Conservation (phyloP, 768 basidiomycete genomes). For the Panus rudis region DNA sequence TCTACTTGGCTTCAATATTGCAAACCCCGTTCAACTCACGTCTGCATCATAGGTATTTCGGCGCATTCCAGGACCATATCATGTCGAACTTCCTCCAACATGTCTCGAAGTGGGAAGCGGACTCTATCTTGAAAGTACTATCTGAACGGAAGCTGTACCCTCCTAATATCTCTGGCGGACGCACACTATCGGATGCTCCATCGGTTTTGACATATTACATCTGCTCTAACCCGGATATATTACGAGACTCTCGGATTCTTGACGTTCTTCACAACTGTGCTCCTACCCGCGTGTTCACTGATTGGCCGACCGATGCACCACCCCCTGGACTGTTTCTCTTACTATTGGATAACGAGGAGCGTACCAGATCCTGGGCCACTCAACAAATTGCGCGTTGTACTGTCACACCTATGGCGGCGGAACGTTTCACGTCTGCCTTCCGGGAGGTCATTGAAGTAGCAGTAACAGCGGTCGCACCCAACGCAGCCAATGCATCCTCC, state of each 20-base stretch:
- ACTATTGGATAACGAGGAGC: constrained; percentile 40
- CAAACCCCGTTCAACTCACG: constrained; percentile 13
- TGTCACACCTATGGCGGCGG: constrained; percentile 37
- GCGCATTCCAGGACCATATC: constrained; percentile 47
- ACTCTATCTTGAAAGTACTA: constrained; percentile 32
- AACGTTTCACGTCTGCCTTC: constrained; percentile 44
- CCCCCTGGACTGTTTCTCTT: constrained; percentile 58
- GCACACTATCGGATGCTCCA: constrained; percentile 35
- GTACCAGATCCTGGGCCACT: constrained; percentile 56
- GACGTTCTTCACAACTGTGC: constrained; percentile 30
- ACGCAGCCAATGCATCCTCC: constrained; percentile 1
- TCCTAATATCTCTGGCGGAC: constrained; percentile 16
- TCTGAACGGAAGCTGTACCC: no score
- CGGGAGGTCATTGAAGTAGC: constrained; percentile 36
- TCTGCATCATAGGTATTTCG: constrained; percentile 70
- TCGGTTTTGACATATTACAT: constrained; percentile 55
- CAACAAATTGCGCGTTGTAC: constrained; percentile 33
- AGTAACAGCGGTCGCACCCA: constrained; percentile 24
- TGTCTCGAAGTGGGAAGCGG: constrained; percentile 60
- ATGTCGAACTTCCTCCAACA: constrained; percentile 51
- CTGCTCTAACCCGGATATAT: constrained; percentile 52
- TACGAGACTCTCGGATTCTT: constrained; percentile 44
- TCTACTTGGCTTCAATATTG: not conserved
- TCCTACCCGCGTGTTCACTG: constrained; percentile 30
- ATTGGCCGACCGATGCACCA: constrained; percentile 53